phyloP scores from a whole-genome alignment of 2,329 filamentous ascomycete species.

The Nemania sp. region DNA sequence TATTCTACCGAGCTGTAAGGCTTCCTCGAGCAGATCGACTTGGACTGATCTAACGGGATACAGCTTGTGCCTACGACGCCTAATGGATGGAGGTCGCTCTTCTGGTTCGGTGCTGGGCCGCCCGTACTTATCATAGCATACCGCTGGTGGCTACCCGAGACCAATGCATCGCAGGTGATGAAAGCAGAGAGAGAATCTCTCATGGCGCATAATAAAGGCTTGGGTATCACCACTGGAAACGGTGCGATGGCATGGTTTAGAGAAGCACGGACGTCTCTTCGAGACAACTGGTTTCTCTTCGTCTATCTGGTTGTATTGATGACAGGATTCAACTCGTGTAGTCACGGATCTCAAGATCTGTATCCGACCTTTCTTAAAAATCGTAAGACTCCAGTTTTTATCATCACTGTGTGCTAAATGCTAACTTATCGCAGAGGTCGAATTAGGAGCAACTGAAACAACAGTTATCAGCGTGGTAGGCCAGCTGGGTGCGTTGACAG shows the following conservation, averaged over 20 bases:
- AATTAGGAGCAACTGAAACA: conserved; percentile 17
- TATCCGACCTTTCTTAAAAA: conserved; percentile 29
- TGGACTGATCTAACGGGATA: conserved; percentile 2
- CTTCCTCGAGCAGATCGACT: neutral
- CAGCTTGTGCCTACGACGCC: conserved; percentile 26
- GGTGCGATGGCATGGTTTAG: conserved; percentile 21
- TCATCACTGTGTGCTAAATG: neutral
- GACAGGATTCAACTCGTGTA: conserved; percentile 25
- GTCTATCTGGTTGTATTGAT: conserved; percentile 26
- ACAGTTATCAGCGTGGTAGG: conserved; percentile 24
- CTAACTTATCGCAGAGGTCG: conserved; percentile 23
- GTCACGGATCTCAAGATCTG: conserved; percentile 24
- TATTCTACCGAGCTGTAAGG: conserved; percentile 28
- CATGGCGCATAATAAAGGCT: neutral
- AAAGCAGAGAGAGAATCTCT: conserved; percentile 18
- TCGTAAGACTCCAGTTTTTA: conserved; percentile 7
- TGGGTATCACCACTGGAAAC: neutral
- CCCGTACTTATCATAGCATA: conserved; percentile 26
- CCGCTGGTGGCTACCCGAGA: conserved; percentile 28
- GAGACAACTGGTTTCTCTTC: conserved; percentile 26
- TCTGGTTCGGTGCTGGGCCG: conserved; percentile 27
- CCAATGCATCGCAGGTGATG: conserved; percentile 27
- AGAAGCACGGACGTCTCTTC: conserved; percentile 15
- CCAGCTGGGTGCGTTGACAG: conserved; percentile 19
- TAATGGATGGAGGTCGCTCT: conserved; percentile 25